Percentiles rank a stretch among this genome's conserved stretches.
Evolutionary conservation across 169 alveolate species (phyloP).

Genomic region (Theileria parva): DNA sequence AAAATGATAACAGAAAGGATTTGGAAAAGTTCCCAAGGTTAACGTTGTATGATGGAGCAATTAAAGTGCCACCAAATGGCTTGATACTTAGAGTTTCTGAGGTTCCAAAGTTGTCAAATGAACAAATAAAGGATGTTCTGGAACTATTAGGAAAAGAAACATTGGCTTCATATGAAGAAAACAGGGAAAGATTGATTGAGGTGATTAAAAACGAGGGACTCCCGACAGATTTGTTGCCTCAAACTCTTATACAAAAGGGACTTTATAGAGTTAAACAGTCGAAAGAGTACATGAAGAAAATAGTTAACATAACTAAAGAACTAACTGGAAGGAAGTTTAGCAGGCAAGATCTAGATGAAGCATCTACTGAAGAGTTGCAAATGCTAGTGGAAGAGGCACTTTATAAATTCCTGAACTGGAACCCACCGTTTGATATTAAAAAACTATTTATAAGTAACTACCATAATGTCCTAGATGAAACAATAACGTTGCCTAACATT

Average conservation of each 20-base stretch:
- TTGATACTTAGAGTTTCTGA: constrained; percentile 49
- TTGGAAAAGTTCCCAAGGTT: constrained; percentile 34
- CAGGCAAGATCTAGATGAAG: constrained; percentile 51
- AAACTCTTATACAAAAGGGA: constrained; percentile 60
- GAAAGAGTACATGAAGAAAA: constrained; percentile 49
- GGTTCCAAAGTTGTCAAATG: constrained; percentile 32
- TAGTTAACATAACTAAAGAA: constrained; percentile 45
- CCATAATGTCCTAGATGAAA: constrained; percentile 12
- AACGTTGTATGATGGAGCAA: constrained; percentile 51
- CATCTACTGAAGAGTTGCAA: constrained; percentile 46
- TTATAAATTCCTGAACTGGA: constrained; percentile 48
- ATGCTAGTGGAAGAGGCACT: constrained; percentile 64
- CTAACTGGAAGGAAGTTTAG: constrained; percentile 53
- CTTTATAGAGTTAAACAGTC: constrained; percentile 54
- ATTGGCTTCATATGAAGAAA: constrained; percentile 23
- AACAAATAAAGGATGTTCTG: constrained; percentile 31
- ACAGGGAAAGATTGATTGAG: constrained; percentile 29
- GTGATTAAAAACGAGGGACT: constrained; percentile 50
- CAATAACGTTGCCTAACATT: constrained; percentile 9
- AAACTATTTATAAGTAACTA: constrained; percentile 43
- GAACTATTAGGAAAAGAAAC: constrained; percentile 33
- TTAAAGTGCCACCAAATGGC: constrained; percentile 40
- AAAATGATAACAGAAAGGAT: neutral
- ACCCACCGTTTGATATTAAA: constrained; percentile 41
- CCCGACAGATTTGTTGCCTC: constrained; percentile 46